These are phyloP conservation scores for Fusarium protoensiforme DNA, from an alignment of 2,329 filamentous ascomycete genomes.

Conservation along the genomic window DNA sequence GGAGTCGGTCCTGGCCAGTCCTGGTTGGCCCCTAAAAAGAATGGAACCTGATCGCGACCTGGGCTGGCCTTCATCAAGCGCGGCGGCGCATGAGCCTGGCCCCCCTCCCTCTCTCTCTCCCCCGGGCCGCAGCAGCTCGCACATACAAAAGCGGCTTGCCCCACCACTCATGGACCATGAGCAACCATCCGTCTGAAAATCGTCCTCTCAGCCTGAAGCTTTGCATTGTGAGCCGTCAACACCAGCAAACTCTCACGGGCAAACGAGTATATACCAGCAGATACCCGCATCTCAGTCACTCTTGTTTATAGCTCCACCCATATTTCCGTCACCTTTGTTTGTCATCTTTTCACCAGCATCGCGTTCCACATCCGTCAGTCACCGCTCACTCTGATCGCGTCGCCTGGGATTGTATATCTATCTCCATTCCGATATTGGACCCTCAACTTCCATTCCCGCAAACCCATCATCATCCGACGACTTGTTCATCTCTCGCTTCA, in stretches of 20 bases:
- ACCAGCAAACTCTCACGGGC: constrained; percentile 5
- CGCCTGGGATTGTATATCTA: constrained; percentile 21
- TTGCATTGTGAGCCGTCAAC: constrained; percentile 10
- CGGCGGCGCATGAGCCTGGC: constrained; percentile 13
- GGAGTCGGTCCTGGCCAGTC: not conserved
- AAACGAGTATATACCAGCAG: constrained; percentile 6
- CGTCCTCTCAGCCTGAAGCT: constrained; percentile 11
- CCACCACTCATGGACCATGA: constrained; percentile 43
- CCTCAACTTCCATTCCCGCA: constrained; percentile 10
- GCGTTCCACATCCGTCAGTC: constrained; percentile 17
- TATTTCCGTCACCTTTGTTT: constrained; percentile 1
- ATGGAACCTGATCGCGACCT: constrained; percentile 14
- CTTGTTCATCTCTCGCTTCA: constrained; percentile 2
- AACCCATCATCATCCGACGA: constrained; percentile 11
- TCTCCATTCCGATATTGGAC: not conserved
- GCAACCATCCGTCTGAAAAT: constrained; percentile 39
- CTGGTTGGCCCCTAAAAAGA: constrained; percentile 4
- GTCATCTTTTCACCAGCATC: not conserved
- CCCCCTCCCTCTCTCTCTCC: not conserved
- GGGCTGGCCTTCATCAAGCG: constrained; percentile 8
- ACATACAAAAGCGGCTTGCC: constrained; percentile 46
- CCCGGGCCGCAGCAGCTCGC: constrained; percentile 6
- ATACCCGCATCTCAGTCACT: not conserved
- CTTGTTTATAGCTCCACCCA: not conserved
- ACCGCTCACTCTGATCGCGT: constrained; percentile 23